phyloP scores from a whole-genome alignment of 495 filamentous ascomycete species.

The Aspergillus coremiiformis region DNA sequence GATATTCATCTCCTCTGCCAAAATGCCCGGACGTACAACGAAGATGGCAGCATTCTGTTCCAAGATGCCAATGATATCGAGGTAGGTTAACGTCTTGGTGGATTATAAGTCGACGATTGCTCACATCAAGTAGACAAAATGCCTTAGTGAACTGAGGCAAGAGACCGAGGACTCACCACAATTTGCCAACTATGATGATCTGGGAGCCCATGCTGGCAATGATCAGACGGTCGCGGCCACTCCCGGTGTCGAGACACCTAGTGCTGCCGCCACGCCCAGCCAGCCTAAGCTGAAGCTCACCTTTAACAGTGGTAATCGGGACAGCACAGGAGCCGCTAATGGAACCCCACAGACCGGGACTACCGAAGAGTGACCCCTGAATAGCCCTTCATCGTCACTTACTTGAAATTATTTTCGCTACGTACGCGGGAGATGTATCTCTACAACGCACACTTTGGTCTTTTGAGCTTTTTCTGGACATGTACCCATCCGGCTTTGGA shows the following conservation, averaged over 20 bases:
- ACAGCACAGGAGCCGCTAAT: constrained; percentile 22
- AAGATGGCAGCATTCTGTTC: constrained; percentile 85
- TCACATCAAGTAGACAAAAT: constrained; percentile 51
- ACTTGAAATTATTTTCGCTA: constrained; percentile 7
- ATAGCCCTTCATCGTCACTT: background rate
- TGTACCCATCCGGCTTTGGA: constrained; percentile 14
- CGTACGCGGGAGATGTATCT: constrained; percentile 11
- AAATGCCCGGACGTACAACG: constrained; percentile 93
- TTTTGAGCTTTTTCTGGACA: constrained; percentile 10
- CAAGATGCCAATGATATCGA: constrained; percentile 90
- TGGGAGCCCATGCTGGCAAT: constrained; percentile 41
- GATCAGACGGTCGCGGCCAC: constrained; percentile 59
- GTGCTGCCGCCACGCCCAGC: constrained; percentile 45
- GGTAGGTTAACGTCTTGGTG: constrained; percentile 45
- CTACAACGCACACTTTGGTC: constrained; percentile 2
- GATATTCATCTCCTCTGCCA: constrained; percentile 78
- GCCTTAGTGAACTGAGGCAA: constrained; percentile 57
- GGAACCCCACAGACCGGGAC: constrained; percentile 17
- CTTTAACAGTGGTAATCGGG: constrained; percentile 42
- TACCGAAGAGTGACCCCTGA: constrained; percentile 19
- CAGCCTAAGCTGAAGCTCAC: constrained; percentile 54
- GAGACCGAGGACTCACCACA: constrained; percentile 65
- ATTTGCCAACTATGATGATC: constrained; percentile 62
- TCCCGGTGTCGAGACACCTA: constrained; percentile 63
- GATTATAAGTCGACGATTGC: constrained; percentile 9